Evolutionary conservation across 257 asterid species (phyloP), one percentile per base, ranked within the genome.

Genomic region (Forsythia viridissima): DNA sequence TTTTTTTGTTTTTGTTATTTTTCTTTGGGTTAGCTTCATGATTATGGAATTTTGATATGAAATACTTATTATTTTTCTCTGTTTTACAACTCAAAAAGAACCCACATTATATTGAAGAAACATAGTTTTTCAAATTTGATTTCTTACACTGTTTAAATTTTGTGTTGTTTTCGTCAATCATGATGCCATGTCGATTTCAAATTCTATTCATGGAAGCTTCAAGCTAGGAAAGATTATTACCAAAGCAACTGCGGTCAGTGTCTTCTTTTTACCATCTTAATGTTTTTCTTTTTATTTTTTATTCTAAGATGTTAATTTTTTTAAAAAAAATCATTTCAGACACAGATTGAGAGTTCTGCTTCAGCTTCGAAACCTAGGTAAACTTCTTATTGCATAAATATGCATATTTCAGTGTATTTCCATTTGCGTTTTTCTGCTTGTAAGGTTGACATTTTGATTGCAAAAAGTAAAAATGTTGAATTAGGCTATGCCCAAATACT

Each of bases 181-280:
- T 87, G 90, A 80, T 70, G 77, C 84, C 52, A 84, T 83, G 85
- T 46, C 87, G 48, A 80, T 57, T 72, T 71, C 79, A 46, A 72
- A 84, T 68, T 76, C 79, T 71, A 70, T 69, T 65, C 69, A 36
- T 61, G 80, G 79, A 87, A 79, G 86, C 75, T 84, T 81, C 48
- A 87, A 82, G 76, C 74, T 74, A 30, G 87, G 86, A 79, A 87
- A 84, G n/a, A 69, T 82, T 9, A 41, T 52, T 43, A 37, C 90
- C 42, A 84, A 80, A 74, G 92, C 92, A 5, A 91, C 88, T 71
- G 91, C 90, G 70, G 94, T 90, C n/a, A 82, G 92, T 88, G 92
- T 87, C 16, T 70, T 80, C 8, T 71, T 2, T 8, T 66, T 48
- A 11, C 70, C 74, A 6, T 8, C 72, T 43, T 51, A 13, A 43